phyloP scores from a whole-genome alignment of 257 asterid species.

The Solanum sejunctum region DNA sequence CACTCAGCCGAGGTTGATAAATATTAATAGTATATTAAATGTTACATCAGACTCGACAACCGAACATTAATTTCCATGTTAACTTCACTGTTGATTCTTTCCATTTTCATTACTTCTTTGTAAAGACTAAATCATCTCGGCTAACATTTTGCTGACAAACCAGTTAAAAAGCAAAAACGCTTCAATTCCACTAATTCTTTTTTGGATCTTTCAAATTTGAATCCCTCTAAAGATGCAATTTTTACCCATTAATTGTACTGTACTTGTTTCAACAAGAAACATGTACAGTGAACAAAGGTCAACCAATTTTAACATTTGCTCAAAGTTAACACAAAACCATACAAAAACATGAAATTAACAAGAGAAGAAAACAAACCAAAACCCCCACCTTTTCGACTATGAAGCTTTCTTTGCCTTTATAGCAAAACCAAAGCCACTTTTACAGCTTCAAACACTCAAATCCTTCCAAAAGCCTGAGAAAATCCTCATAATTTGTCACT shows the following conservation, averaged over 20 bases:
- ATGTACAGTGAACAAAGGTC: neutral
- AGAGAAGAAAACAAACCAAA: neutral
- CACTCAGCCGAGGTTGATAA: too few species aligned
- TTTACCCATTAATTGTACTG: neutral
- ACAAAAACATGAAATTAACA: neutral
- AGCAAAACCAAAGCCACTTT: conserved; percentile 17
- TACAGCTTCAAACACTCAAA: conserved; percentile 18
- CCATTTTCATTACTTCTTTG: too few species aligned
- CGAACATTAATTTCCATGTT: too few species aligned
- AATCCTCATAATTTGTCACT: conserved; percentile 32
- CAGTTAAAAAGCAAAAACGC: neutral
- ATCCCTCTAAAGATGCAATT: neutral
- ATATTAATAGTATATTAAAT: too few species aligned
- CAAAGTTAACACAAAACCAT: conserved; percentile 3
- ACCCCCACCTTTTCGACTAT: conserved; percentile 23
- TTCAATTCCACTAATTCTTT: neutral
- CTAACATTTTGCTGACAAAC: neutral
- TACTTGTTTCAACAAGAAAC: neutral
- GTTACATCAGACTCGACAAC: too few species aligned
- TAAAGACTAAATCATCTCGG: neutral
- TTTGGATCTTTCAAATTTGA: neutral
- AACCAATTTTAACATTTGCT: conserved; percentile 15
- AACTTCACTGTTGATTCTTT: too few species aligned
- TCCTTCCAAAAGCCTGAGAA: conserved; percentile 27
- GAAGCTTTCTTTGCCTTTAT: conserved; percentile 12